Conservation (phyloP, 192 early-diverging fungal genomes). For the Chytriomyces hyalinus region DNA sequence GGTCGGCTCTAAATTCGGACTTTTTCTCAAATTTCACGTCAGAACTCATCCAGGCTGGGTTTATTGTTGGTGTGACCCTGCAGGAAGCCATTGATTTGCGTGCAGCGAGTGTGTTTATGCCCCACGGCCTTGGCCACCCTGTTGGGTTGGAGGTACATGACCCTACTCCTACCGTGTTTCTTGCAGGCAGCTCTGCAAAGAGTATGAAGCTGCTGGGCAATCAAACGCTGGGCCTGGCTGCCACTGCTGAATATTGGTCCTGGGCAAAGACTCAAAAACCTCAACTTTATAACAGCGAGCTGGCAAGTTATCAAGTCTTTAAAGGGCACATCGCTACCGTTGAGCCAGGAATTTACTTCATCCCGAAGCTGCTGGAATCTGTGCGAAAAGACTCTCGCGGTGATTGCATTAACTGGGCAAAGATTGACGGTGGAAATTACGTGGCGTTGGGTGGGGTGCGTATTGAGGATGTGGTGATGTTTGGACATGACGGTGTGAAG, state of each 20-base stretch:
- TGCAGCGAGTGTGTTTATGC: constrained; percentile 78
- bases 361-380: constrained; percentile 65
- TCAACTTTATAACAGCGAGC: not conserved
- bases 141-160: constrained; percentile 89
- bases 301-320: constrained; percentile 19
- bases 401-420: constrained; percentile 53
- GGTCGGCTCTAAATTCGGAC: constrained; percentile 53
- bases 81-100: constrained; percentile 58
- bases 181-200: not conserved
- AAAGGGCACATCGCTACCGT: constrained; percentile 81
- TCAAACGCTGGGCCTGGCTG: not conserved
- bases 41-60: constrained; percentile 61
- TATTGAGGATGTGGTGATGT: constrained; percentile 58
- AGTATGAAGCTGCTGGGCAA: not conserved
- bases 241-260: not conserved
- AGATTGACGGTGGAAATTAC: constrained; percentile 39
- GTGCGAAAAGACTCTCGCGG: constrained; percentile 23
- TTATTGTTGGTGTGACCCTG: constrained; percentile 66
- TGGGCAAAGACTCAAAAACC: constrained; percentile 3
- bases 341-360: constrained; percentile 95
- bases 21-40: constrained; percentile 28
- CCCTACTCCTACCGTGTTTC: constrained; percentile 51
- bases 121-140: constrained; percentile 87
- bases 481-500: constrained; percentile 43
- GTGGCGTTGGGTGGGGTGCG: constrained; percentile 51